These are phyloP conservation scores for Trichoderma endophyticum DNA, from an alignment of 2,329 filamentous ascomycete species.

Conservation along the genomic window DNA sequence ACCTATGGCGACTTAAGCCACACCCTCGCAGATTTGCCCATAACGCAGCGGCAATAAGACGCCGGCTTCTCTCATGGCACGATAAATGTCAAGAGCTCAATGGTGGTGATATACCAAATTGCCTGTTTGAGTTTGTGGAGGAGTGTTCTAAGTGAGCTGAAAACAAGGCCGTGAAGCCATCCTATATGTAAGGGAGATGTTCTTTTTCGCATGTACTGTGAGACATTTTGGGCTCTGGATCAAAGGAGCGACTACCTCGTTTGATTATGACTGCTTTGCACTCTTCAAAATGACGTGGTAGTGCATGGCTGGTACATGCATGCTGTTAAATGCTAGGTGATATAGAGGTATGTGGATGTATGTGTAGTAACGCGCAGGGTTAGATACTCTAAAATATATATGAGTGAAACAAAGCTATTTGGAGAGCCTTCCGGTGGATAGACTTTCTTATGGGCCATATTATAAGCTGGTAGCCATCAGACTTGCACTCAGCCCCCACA, in stretches of 20 bases:
- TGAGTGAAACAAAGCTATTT: neutral
- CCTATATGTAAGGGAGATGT: neutral
- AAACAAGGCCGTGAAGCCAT: neutral
- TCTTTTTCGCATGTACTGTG: no score
- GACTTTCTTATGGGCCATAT: neutral
- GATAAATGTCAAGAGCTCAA: no score
- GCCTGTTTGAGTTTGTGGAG: neutral
- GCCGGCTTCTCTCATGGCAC: neutral
- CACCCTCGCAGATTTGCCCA: neutral
- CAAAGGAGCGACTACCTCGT: neutral
- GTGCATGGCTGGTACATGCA: neutral
- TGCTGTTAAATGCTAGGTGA: neutral
- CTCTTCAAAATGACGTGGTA: neutral
- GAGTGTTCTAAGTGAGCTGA: neutral
- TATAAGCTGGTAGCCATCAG: neutral
- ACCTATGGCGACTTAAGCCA: neutral
- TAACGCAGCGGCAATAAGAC: neutral
- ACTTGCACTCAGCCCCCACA: neutral
- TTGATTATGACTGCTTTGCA: neutral
- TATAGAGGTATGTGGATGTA: neutral
- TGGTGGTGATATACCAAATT: no score
- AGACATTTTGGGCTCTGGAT: no score
- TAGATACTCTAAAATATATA: neutral
- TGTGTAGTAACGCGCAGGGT: neutral
- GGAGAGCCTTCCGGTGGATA: neutral